Conservation (phyloP, 257 asterid genomes). For the Primulina eburnea region DNA sequence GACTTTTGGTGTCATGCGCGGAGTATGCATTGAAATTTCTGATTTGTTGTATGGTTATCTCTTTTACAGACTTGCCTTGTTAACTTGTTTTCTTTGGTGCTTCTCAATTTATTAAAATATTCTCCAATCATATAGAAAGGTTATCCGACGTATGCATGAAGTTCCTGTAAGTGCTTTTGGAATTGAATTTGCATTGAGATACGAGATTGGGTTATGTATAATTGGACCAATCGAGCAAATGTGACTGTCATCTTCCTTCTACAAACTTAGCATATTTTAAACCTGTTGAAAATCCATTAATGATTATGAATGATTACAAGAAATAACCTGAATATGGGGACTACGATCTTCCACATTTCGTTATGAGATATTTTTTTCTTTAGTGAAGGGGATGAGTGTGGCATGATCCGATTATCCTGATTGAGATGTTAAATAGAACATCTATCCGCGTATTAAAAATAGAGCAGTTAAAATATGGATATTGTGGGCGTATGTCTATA, state of each 20-base stretch:
- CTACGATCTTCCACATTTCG: background rate
- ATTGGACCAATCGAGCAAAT: background rate
- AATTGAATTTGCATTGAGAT: background rate
- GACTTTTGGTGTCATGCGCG: background rate
- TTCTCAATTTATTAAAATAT: background rate
- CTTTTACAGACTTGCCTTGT: background rate
- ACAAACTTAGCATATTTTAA: background rate
- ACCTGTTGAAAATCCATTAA: background rate
- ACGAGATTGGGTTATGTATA: conserved; percentile 2
- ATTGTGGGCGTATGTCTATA: background rate
- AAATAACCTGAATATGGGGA: background rate
- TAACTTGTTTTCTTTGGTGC: background rate
- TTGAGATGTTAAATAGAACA: conserved; percentile 5
- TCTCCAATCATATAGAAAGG: background rate
- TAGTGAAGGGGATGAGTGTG: background rate
- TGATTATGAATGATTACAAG: background rate
- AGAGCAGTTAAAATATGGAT: background rate
- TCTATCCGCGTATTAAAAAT: conserved; percentile 8
- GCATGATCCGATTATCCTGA: conserved; percentile 2
- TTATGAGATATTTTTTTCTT: background rate
- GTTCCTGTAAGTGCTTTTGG: background rate
- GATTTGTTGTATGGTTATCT: background rate
- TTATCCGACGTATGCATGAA: background rate
- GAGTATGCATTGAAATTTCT: background rate
- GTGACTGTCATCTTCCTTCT: background rate